Evolutionary conservation across 2,329 filamentous ascomycete genomes (phyloP), one percentile per base, ranked within the genome.

Genomic region (Hypoxylon sp.): DNA sequence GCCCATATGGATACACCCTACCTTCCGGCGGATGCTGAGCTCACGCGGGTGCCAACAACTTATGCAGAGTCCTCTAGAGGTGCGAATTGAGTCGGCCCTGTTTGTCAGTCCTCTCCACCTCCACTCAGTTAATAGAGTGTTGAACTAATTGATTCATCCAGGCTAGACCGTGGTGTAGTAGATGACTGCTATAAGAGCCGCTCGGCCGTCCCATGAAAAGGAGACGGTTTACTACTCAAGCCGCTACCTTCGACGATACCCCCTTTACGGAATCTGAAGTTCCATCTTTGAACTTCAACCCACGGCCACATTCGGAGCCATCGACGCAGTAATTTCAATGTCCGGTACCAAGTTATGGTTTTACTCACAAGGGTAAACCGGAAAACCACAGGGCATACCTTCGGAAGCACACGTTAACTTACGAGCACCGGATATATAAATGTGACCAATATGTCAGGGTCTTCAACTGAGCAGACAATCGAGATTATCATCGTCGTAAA

Each of bases 141-240:
- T 8, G 49, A 33, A 14, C 62, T 65, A 42, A 65, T 16, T 4
- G 4, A 4, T 12, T 11, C 12, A 24, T 32, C 7, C 14, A 73
- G 71, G 26, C 68, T 72, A 24, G 51, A 16, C 8, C 30, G 33
- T 1, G 49, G 45, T 4, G 49, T 71, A 12, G 28, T 69, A 2
- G 69, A 74, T n/a, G 55, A 72, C n/a, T 72, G 69, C 18, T 55
- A 60, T 8, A 60, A 60, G 26, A 64, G 58, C 16, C 68, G 68
- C 1, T 66, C 24, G 20, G 12, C 28, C 20, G 24, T 38, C 24
- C 11, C 8, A 18, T 3, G 38, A 16, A n/a, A 24, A 20, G 32
- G 32, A 36, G 22, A 38, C n/a, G n/a, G n/a, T n/a, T n/a, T 28
- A 26, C 16, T 8, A 4, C 36, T n/a, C 3, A 11, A n/a, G 28